Base-by-base conservation (phyloP, 2,329 filamentous ascomycete species). In the Cladosporium sp. region DNA sequence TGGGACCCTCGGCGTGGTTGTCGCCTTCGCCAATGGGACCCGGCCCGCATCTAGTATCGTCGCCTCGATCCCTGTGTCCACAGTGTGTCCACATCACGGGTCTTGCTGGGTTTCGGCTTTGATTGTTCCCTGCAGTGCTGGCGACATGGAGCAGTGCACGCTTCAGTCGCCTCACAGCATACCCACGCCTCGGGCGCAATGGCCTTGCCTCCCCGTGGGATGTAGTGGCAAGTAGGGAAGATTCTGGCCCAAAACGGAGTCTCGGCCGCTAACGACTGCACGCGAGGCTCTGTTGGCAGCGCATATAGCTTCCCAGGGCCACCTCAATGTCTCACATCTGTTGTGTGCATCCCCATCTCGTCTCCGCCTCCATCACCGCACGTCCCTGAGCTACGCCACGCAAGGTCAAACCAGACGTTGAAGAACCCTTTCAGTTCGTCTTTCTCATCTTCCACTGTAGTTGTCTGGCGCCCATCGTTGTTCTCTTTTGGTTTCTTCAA, bases 401-500 rank as follows among this genome's bases (percentile, higher is more conserved):
- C 59, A 39, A 49, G 30, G 39, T 56, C 49, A 43, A 34, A 8
- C 43, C 16, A 34, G 30, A 30, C 59, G 59, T 63, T 56, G 59
- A 63, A 63, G 59, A 63, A 54, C 48, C 59, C 59, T 63, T 23
- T 14, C 30, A 23, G n/a, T 39, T 34, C 59, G 18, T 16, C 36
- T 43, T 21, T 56, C 49, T 51, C 39, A 63, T 63, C 49, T 63
- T 46, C 11, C 30, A 32, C 43, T 60, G 49, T 56, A 63, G 48
- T 32, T 32, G 36, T 46, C 48, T 53, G 28, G 49, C 59, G 49
- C 59, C 18, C 49, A 21, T 26, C 49, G 48, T 32, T 10, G 28
- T 28, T 39, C 23, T 54, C 59, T 34, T 51, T 63, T 53, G 32
- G 30, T 54, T 54, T 63, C 59, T 63, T 63, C 59, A 63, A 54